A percentile compares a stretch with the other conserved stretches of the same genome.
These are phyloP conservation scores for Gentiana macrophylla DNA, from an alignment of 257 asterid species.

Conservation along the genomic window DNA sequence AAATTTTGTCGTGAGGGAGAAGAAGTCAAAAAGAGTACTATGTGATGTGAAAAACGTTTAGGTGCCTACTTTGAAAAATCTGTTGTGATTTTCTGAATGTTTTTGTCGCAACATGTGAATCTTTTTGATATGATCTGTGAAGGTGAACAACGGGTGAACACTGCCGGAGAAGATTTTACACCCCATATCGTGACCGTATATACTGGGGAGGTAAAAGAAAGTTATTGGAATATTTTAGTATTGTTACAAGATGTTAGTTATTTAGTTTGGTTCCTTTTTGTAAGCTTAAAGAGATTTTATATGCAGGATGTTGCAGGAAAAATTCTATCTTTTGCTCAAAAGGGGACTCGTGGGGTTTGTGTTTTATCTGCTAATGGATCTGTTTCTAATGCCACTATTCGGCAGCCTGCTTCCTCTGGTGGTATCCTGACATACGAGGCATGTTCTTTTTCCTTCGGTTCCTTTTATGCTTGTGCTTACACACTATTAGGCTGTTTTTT, in stretches of 20 bases:
- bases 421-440: conserved; percentile 86
- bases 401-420: conserved; percentile 94
- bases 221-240: conserved; percentile 2
- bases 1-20: background rate
- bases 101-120: background rate
- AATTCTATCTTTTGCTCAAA: conserved; percentile 66
- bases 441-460: conserved; percentile 8
- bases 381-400: conserved; percentile 77
- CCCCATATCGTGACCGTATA: conserved; percentile 77
- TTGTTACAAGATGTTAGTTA: too few relatives aligned
- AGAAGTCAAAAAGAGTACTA: background rate
- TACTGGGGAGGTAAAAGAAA: conserved; percentile 66
- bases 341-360: conserved; percentile 73
- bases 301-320: conserved; percentile 88
- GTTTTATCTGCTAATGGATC: conserved; percentile 89
- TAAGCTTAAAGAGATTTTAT: background rate
- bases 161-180: conserved; percentile 81
- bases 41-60: background rate
- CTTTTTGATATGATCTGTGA: conserved; percentile 15
- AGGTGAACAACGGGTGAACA: conserved; percentile 74
- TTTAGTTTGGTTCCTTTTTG: background rate
- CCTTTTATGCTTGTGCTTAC: background rate
- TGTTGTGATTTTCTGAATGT: background rate
- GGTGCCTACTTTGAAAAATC: too few relatives aligned
- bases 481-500: too few relatives aligned